Conservation (phyloP, 2,329 filamentous ascomycete genomes). For the Alternaria incomplexa region DNA sequence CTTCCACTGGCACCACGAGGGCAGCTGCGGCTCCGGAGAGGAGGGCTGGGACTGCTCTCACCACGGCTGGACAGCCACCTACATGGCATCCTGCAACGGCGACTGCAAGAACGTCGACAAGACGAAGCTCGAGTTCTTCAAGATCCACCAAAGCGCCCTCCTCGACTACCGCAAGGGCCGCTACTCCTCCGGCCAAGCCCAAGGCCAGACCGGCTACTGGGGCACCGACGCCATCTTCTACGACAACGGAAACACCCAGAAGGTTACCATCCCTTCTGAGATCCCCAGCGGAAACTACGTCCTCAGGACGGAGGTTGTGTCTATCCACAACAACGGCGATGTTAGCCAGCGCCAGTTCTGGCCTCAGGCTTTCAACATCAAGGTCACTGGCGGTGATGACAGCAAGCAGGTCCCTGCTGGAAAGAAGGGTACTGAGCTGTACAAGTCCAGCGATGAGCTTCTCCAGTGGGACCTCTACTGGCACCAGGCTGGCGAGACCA, state of each 20-base stretch:
- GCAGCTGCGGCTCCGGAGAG: conserved; percentile 30
- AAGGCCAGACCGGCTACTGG: conserved; percentile 39
- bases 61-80: conserved; percentile 43
- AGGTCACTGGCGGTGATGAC: conserved; percentile 39
- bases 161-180: conserved; percentile 38
- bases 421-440: conserved; percentile 40
- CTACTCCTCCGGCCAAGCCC: conserved; percentile 25
- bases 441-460: conserved; percentile 32
- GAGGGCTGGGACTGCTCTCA: conserved; percentile 44
- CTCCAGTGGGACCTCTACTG: conserved; percentile 40
- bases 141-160: conserved; percentile 39
- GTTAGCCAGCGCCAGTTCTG: conserved; percentile 43
- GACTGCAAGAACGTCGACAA: conserved; percentile 42
- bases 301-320: conserved; percentile 43
- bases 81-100: conserved; percentile 41
- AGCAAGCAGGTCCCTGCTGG: conserved; percentile 31
- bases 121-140: conserved; percentile 41
- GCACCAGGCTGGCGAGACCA: conserved; percentile 34
- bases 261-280: conserved; percentile 39
- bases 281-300: conserved; percentile 45
- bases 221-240: conserved; percentile 45
- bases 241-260: conserved; percentile 39
- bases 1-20: conserved; percentile 41
- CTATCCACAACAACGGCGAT: conserved; percentile 44
- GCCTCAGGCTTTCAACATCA: conserved; percentile 46